Percentiles rank a stretch among this genome's conserved stretches.
Conservation (phyloP, 176 grass and related monocot genomes). For the Oryza glumipatula region DNA sequence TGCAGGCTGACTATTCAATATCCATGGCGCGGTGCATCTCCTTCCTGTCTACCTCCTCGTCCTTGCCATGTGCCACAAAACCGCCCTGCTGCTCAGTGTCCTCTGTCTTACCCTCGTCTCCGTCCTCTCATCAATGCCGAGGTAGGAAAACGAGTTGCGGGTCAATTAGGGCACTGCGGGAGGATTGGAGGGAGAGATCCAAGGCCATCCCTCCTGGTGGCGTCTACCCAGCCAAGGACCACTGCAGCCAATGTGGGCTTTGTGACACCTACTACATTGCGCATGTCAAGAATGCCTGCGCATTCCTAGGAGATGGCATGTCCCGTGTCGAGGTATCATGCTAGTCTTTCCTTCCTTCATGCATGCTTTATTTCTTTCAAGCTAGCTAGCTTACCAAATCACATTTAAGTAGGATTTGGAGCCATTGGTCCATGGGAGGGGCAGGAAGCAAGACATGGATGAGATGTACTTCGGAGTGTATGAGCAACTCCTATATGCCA, state of each 20-base stretch:
- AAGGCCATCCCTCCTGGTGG: slow-evolving; percentile 83
- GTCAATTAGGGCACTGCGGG: slow-evolving; percentile 39
- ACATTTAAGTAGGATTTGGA: slow-evolving; percentile 64
- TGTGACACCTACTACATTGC: slow-evolving; percentile 97
- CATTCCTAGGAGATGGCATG: slow-evolving; percentile 94
- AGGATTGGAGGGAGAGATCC: slow-evolving; percentile 80
- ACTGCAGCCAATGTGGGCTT: slow-evolving; percentile 89
- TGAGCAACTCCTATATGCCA: slow-evolving; percentile 81
- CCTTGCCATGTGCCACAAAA: neutral
- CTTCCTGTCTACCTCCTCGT: neutral
- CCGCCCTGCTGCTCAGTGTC: neutral
- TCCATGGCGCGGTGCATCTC: neutral
- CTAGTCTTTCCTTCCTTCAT: neutral
- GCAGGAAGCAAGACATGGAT: slow-evolving; percentile 61
- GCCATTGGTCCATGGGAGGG: slow-evolving; percentile 77
- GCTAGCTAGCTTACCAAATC: neutral
- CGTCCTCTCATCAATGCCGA: neutral
- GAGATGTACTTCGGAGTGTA: slow-evolving; percentile 90
- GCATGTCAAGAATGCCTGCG: slow-evolving; percentile 83
- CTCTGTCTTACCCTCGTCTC: neutral
- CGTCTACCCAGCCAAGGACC: slow-evolving; percentile 93
- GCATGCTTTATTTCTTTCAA: neutral
- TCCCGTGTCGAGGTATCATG: slow-evolving; percentile 77
- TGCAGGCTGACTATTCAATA: neutral
- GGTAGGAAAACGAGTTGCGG: neutral